Conservation (phyloP, 108 stramenopile genomes). For the Cyclotella sp. region DNA sequence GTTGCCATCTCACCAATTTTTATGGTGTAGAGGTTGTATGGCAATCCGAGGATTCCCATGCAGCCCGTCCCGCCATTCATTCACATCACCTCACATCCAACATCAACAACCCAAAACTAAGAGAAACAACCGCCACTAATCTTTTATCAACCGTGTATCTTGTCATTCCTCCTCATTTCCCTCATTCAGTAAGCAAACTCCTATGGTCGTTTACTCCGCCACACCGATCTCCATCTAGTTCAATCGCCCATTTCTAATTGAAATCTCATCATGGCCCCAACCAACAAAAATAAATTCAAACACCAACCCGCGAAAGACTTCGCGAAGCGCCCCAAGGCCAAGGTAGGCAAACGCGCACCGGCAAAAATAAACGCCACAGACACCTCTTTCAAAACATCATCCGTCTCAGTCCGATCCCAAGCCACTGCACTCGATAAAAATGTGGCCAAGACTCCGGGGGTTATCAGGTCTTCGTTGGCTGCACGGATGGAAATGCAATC, state of each 20-base stretch:
- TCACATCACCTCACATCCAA: too few relatives aligned
- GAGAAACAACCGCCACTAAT: too few relatives aligned
- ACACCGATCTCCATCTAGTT: neutral
- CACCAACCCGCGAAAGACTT: slow-evolving; percentile 54
- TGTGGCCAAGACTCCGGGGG: neutral
- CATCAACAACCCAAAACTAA: too few relatives aligned
- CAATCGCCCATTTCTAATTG: neutral
- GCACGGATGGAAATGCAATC: slow-evolving; percentile 56
- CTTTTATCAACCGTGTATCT: too few relatives aligned
- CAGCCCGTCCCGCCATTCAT: too few relatives aligned
- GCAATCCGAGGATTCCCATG: too few relatives aligned
- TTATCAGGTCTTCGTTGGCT: slow-evolving; percentile 23
- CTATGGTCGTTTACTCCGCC: neutral
- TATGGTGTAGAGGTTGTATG: too few relatives aligned
- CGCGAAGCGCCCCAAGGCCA: slow-evolving; percentile 80
- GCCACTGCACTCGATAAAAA: slow-evolving; percentile 45
- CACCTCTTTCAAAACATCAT: slow-evolving; percentile 76
- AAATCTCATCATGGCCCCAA: slow-evolving; percentile 24
- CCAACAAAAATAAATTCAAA: slow-evolving; percentile 18
- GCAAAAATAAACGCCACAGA: slow-evolving; percentile 78
- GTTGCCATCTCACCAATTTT: too few relatives aligned
- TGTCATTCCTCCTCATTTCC: too few relatives aligned
- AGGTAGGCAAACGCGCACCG: slow-evolving; percentile 82
- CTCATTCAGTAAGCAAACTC: too few relatives aligned
- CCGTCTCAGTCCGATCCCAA: slow-evolving; percentile 61